Percentiles rank a stretch among this genome's conserved stretches.
These are phyloP conservation scores for Colletotrichum sp. DNA, from an alignment of 2,329 filamentous ascomycete genomes.

Conservation along the genomic window DNA sequence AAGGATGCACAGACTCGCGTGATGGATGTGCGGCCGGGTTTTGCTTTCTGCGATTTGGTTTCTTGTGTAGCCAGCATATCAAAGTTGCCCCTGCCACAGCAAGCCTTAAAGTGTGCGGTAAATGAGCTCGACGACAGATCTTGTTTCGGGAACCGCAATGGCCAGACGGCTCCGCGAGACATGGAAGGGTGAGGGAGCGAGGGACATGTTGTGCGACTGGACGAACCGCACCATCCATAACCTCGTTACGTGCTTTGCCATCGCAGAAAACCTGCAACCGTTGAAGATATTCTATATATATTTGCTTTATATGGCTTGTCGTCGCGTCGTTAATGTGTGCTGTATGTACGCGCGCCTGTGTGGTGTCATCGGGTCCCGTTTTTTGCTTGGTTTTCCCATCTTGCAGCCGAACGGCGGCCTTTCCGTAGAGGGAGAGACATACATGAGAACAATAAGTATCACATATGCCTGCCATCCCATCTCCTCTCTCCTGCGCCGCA, in stretches of 20 bases:
- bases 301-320: neutral
- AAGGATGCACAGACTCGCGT: neutral
- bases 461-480: neutral
- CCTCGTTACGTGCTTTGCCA: neutral
- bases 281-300: slow-evolving; percentile 2
- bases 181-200: neutral
- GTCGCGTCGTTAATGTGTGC: neutral
- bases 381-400: neutral
- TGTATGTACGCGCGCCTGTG: neutral
- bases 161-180: neutral
- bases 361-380: neutral
- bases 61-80: neutral
- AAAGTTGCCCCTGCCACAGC: neutral
- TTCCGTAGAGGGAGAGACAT: neutral
- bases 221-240: neutral
- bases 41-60: neutral
- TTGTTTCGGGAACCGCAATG: neutral
- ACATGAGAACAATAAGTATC: neutral
- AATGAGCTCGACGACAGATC: neutral
- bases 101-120: neutral
- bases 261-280: neutral
- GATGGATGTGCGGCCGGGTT: neutral
- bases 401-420: neutral
- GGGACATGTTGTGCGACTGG: neutral
- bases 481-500: neutral